Evolutionary conservation across 2,329 filamentous ascomycete genomes (phyloP), one percentile per base, ranked within the genome.

Genomic region (Torrubiellomyces zombiae): DNA sequence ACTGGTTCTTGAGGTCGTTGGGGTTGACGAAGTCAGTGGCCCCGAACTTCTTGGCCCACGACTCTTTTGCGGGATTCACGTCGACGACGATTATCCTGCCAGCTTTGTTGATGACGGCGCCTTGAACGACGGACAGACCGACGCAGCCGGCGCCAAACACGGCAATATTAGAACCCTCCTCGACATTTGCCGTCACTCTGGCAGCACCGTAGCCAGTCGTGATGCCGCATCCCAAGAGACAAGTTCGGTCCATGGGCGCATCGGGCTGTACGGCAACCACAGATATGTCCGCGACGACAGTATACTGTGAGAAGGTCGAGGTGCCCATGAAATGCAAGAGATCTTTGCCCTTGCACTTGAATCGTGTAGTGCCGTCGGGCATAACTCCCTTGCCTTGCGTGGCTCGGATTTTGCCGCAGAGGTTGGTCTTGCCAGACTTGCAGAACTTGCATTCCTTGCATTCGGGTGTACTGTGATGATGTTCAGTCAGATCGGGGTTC

Each of bases 391-490:
- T 78, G 43, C 89, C 89, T 60, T 98, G 89, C 21, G 89, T 95
- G 22, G 82, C 81, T 44, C 89, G 77, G 56, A 98, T 98, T 72
- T 95, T 95, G 53, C 89, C 89, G 60, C 86, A 95, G 30, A 95
- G 77, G 60, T 95, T 93, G 45, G 86, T 95, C 75, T 98, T 98
- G 60, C 86, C 89, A 20, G 86, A 95, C 57, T 82, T 89, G 76
- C 89, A 98, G 69, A 95, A 95, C 64, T 95, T 95, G 74, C 89
- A 98, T 56, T 95, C 86, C 40, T 71, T 66, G 63, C 89, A 95
- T 62, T 95, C 86, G 37, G 89, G 89, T 23, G 85, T 95, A 65
- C 83, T 92, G 27, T 27, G 20, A 12, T 13, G 19, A 4, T 16
- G 13, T 2, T 10, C 5, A 16, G 11, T 12, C 3, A 4, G 6